Base-by-base conservation (phyloP, 2,329 filamentous ascomycete genomes). In the Epichloe bromicola region DNA sequence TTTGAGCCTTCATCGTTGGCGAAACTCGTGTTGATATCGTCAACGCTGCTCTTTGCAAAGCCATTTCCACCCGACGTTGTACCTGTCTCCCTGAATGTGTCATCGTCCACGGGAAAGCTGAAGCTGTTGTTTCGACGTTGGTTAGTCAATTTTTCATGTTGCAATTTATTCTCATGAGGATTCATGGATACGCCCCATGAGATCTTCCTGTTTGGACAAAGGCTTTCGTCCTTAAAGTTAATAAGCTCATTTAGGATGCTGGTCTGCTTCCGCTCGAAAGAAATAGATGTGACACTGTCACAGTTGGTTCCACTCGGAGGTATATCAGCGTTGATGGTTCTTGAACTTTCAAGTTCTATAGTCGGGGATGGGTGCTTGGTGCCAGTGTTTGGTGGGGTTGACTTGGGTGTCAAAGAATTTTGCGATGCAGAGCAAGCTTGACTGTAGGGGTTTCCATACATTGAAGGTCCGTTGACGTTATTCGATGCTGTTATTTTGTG, bases 21-120 rank as follows among this genome's bases (percentile, higher is more conserved):
- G 62, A 83, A 83, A 39, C 68, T 75, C 17, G 79, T 83, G 62
- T 80, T 79, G 57, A 83, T 83, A 48, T 75, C 78, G 51, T 83
- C 78, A 19, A 74, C 67, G 57, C 75, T 82, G 51, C 65, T 73
- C 53, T 71, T 72, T 39, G 67, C 60, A 53, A 80, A 78, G 3
- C 63, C 37, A 61, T 64, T 19, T 65, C 60, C n/a, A 19, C 33
- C 26, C 30, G 20, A 26, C 40, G 20, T 34, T 15, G 47, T 44
- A 14, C 39, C 38, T 4, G 68, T 62, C 34, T 59, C 57, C 11
- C 59, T 57, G 49, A 72, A 70, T 0, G 67, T 66, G 40, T 74
- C 69, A 51, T 73, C 66, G 53, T 72, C 65, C 52, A 70, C 55
- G 37, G 70, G 61, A 51, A 80, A 72, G 46, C 65, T 70, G 59